These are phyloP conservation scores for Lolium perenne DNA, from an alignment of 176 grass and related monocot species.

Conservation along the genomic window DNA sequence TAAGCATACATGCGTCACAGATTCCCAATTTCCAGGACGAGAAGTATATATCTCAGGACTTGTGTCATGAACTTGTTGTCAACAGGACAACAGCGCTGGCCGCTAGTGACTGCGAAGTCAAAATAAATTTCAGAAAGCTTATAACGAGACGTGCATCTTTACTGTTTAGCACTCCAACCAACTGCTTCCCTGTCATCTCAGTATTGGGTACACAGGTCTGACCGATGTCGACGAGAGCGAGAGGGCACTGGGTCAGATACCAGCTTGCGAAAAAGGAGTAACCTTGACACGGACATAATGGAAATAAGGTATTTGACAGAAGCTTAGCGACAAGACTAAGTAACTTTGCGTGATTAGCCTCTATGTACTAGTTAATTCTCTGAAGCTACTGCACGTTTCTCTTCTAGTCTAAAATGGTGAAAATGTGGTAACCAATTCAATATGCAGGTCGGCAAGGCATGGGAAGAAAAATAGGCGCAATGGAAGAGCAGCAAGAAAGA, in stretches of 20 bases:
- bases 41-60: neutral
- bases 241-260: neutral
- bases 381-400: neutral
- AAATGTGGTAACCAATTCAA: neutral
- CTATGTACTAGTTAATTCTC: slow-evolving; percentile 3
- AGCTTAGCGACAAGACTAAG: slow-evolving; percentile 25
- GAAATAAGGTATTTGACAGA: slow-evolving; percentile 28
- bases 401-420: slow-evolving; percentile 26
- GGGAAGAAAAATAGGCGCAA: neutral
- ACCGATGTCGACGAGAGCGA: slow-evolving; percentile 28
- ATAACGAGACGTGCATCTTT: neutral
- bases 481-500: neutral
- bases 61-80: no score
- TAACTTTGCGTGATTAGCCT: neutral
- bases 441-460: neutral
- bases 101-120: no score
- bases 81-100: no score
- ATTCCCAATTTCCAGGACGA: neutral
- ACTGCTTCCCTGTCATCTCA: neutral
- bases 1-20: neutral
- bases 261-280: neutral
- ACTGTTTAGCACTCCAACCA: neutral
- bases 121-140: neutral
- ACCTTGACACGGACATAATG: slow-evolving; percentile 33
- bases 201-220: neutral